These are phyloP conservation scores for Sphagnum magellanicum DNA, from an alignment of 228 moss, liverwort and hornwort species.

Conservation along the genomic window DNA sequence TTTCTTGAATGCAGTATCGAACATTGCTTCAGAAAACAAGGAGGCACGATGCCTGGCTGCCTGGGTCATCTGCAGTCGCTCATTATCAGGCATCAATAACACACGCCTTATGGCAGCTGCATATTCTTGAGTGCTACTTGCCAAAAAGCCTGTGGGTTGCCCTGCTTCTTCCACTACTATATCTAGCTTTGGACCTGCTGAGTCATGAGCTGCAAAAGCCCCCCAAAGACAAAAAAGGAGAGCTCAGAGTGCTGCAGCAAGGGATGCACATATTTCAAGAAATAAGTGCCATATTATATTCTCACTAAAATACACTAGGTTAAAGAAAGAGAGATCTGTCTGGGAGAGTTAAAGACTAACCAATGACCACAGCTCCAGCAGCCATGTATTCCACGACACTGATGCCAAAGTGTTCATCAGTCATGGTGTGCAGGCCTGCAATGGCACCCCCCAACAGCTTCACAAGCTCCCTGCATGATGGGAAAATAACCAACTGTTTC, in stretches of 20 bases:
- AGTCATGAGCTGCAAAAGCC: constrained; percentile 61
- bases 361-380: constrained; percentile 83
- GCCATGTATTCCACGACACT: constrained; percentile 99
- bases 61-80: constrained; percentile 54
- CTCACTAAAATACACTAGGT: too few relatives aligned
- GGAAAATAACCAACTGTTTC: not conserved
- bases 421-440: constrained; percentile 90
- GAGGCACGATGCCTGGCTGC: constrained; percentile 73
- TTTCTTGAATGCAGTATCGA: constrained; percentile 74
- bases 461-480: constrained; percentile 43
- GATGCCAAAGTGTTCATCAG: constrained; percentile 97
- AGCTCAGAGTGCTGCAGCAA: not conserved
- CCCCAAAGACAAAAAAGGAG: not conserved
- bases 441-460: constrained; percentile 66
- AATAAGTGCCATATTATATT: not conserved
- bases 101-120: constrained; percentile 65
- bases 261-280: not conserved
- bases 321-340: not conserved
- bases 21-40: constrained; percentile 65
- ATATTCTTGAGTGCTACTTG: constrained; percentile 57
- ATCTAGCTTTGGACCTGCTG: constrained; percentile 88
- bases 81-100: constrained; percentile 43
- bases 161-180: constrained; percentile 68
- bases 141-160: constrained; percentile 67
- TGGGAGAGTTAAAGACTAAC: constrained; percentile 17